phyloP scores from a whole-genome alignment of 2,329 filamentous ascomycete species.

The Colletotrichum neosansevieriae region DNA sequence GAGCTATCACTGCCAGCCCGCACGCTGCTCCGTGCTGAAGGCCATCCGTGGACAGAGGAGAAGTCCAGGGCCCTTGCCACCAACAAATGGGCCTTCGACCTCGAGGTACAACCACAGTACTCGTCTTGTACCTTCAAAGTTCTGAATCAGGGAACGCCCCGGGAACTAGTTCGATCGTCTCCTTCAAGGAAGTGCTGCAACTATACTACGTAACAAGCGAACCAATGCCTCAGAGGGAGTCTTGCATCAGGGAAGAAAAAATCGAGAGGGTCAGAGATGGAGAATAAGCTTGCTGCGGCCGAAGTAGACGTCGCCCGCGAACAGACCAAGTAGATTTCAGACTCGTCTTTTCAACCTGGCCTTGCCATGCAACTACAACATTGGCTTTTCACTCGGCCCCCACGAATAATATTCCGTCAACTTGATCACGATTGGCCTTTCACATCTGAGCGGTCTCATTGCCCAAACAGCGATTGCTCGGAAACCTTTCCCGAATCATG shows the following conservation, averaged over 20 bases:
- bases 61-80: conserved; percentile 22
- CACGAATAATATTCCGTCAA: conserved; percentile 3
- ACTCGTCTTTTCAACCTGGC: neutral
- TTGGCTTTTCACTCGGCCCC: conserved; percentile 5
- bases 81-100: conserved; percentile 9
- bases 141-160: conserved; percentile 21
- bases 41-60: conserved; percentile 15
- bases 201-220: conserved; percentile 11
- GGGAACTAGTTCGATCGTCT: conserved; percentile 9
- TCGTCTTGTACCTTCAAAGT: conserved; percentile 15
- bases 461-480: neutral
- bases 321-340: neutral
- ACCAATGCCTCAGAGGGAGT: conserved; percentile 1
- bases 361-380: neutral
- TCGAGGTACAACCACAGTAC: conserved; percentile 30
- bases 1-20: conserved; percentile 12
- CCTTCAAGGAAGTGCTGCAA: conserved; percentile 7
- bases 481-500: conserved; percentile 30
- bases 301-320: neutral
- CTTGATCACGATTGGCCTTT: conserved; percentile 8
- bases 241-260: neutral
- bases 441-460: conserved; percentile 12
- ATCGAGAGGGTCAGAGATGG: conserved; percentile 6
- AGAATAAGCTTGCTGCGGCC: conserved; percentile 1
- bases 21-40: conserved; percentile 2